Conservation (phyloP, 129 eudicot species). For the Centella asiatica region DNA sequence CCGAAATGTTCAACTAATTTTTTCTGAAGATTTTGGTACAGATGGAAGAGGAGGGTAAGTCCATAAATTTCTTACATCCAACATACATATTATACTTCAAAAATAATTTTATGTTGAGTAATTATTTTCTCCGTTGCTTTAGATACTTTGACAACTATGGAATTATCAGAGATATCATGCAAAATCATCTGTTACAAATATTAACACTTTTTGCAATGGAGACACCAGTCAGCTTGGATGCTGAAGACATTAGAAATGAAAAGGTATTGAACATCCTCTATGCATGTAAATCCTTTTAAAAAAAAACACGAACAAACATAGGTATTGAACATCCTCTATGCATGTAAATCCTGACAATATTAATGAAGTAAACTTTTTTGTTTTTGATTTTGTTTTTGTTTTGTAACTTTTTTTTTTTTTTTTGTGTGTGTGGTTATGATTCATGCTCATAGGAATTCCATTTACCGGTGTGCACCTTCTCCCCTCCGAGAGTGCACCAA, state of each 20-base stretch:
- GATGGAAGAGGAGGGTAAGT: conserved; percentile 97
- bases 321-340: conserved; percentile 22
- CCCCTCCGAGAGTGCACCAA: too few species aligned
- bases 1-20: conserved; percentile 82
- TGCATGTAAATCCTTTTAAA: too few species aligned
- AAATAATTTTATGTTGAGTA: neutral
- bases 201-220: conserved; percentile 93
- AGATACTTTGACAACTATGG: conserved; percentile 92
- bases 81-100: neutral
- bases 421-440: too few species aligned
- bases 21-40: conserved; percentile 94
- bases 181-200: conserved; percentile 91
- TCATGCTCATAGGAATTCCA: too few species aligned
- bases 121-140: neutral
- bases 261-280: conserved; percentile 32
- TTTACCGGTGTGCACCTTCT: too few species aligned
- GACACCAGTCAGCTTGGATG: conserved; percentile 94
- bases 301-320: too few species aligned
- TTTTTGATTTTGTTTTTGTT: too few species aligned
- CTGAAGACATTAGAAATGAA: conserved; percentile 84
- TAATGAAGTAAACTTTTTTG: too few species aligned
- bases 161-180: conserved; percentile 92
- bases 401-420: too few species aligned
- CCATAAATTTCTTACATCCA: neutral
- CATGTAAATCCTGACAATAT: too few species aligned